Conservation (phyloP, 2,329 filamentous ascomycete species). For the Trichothecium sympodiale region DNA sequence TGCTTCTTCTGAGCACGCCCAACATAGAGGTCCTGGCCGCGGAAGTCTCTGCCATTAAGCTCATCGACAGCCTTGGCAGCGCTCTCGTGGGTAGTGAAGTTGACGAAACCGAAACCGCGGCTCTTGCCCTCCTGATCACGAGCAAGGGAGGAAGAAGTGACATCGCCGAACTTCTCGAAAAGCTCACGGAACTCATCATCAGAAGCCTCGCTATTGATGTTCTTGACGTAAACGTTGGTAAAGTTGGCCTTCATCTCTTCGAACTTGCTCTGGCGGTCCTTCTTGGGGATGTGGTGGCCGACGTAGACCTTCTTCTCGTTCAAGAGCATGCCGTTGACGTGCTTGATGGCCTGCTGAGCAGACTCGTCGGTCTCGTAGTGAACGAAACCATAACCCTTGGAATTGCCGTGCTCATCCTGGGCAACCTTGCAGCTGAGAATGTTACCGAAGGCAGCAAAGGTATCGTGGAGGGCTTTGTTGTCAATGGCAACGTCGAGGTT, state of each 20-base stretch:
- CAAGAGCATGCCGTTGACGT: slow-evolving; percentile 97
- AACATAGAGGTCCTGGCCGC: slow-evolving; percentile 91
- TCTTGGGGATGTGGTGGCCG: slow-evolving; percentile 98
- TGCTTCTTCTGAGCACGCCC: slow-evolving; percentile 99
- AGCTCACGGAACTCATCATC: slow-evolving; percentile 92
- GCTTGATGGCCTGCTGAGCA: slow-evolving; percentile 94
- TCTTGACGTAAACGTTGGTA: slow-evolving; percentile 99
- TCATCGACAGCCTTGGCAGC: slow-evolving; percentile 80
- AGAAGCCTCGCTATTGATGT: slow-evolving; percentile 71
- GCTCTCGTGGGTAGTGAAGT: slow-evolving; percentile 85
- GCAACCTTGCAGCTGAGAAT: slow-evolving; percentile 99
- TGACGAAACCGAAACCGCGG: slow-evolving; percentile 92
- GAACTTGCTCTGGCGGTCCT: slow-evolving; percentile 99
- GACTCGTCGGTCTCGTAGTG: slow-evolving; percentile 99
- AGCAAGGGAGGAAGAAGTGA: slow-evolving; percentile 90
- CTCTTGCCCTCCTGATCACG: slow-evolving; percentile 85
- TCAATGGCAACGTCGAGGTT: slow-evolving; percentile 97
- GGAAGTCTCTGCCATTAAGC: slow-evolving; percentile 85
- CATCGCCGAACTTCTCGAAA: slow-evolving; percentile 85
- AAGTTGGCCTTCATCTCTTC: slow-evolving; percentile 99
- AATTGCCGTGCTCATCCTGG: slow-evolving; percentile 91
- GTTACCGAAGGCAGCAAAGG: slow-evolving; percentile 97
- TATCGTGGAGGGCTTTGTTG: slow-evolving; percentile 99
- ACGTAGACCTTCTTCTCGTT: slow-evolving; percentile 99
- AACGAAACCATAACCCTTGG: slow-evolving; percentile 98